phyloP scores from a whole-genome alignment of 106 monocot species.

The Apostasia shenzhenica region DNA sequence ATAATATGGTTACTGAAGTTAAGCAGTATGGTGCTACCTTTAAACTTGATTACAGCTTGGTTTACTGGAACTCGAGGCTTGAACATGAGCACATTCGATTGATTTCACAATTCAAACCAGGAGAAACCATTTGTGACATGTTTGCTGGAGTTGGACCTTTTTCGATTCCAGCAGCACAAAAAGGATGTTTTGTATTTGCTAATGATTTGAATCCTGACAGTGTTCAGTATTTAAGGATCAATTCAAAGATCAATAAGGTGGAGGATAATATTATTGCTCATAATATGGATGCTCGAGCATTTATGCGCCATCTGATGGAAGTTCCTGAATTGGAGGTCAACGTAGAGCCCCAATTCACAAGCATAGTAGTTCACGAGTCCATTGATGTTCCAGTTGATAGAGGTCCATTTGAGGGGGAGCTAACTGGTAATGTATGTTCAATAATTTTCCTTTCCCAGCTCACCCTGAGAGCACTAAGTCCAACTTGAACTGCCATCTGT shows the following conservation, averaged over 20 bases:
- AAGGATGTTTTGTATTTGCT: slow-evolving; percentile 85
- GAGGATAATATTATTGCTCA: slow-evolving; percentile 55
- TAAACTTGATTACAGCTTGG: slow-evolving; percentile 78
- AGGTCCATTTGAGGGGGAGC: slow-evolving; percentile 13
- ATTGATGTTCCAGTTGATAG: slow-evolving; percentile 8
- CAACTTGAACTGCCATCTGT: not conserved
- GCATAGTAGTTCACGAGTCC: slow-evolving; percentile 7
- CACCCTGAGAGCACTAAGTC: not conserved
- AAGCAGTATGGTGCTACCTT: slow-evolving; percentile 95
- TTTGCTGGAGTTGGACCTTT: slow-evolving; percentile 97
- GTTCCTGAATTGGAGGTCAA: slow-evolving; percentile 25
- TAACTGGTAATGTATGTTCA: slow-evolving; percentile 16
- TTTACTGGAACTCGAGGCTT: slow-evolving; percentile 98
- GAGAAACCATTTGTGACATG: slow-evolving; percentile 89
- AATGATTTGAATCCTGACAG: slow-evolving; percentile 99
- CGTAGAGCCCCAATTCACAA: slow-evolving; percentile 15
- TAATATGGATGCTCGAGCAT: slow-evolving; percentile 97
- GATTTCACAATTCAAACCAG: slow-evolving; percentile 66
- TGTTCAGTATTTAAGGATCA: slow-evolving; percentile 61
- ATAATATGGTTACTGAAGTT: slow-evolving; percentile 88
- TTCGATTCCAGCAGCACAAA: slow-evolving; percentile 88
- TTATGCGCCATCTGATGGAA: slow-evolving; percentile 57
- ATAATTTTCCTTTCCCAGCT: not conserved
- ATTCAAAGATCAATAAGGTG: slow-evolving; percentile 80
- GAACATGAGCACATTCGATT: slow-evolving; percentile 93